Conservation (phyloP, 2,329 filamentous ascomycete genomes). For the Aspergillus sp. region DNA sequence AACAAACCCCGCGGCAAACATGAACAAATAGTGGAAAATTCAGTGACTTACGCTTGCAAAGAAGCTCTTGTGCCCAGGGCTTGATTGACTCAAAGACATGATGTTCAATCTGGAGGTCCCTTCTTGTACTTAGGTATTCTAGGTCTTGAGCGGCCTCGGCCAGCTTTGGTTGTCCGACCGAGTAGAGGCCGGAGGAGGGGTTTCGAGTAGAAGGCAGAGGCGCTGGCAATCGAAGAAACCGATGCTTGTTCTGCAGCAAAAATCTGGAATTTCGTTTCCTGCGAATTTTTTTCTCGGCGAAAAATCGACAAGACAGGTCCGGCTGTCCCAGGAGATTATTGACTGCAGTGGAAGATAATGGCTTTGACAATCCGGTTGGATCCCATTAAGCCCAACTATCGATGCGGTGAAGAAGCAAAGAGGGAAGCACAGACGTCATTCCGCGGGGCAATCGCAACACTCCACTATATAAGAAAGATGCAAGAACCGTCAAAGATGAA, state of each 20-base stretch:
- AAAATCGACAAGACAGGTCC: constrained; percentile 13
- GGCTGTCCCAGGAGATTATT: constrained; percentile 11
- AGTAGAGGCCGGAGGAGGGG: constrained; percentile 2
- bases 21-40: constrained; percentile 5
- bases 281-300: background rate
- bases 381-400: constrained; percentile 12
- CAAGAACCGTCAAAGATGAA: background rate
- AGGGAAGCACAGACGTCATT: constrained; percentile 15
- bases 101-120: constrained; percentile 2
- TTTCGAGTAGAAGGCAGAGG: no score
- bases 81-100: constrained; percentile 26
- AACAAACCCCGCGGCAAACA: constrained; percentile 1
- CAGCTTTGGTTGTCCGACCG: constrained; percentile 10
- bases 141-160: constrained; percentile 9
- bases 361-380: constrained; percentile 13
- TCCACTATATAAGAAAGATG: background rate
- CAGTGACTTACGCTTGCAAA: constrained; percentile 28
- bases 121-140: background rate
- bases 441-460: constrained; percentile 12
- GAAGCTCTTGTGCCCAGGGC: constrained; percentile 29
- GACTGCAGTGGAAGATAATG: background rate
- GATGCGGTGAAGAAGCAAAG: constrained; percentile 19
- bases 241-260: no score
- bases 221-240: no score
- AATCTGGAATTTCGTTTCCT: background rate